Base-by-base conservation (phyloP, 2,329 filamentous ascomycete species). In the Geoglossum cookeanum region DNA sequence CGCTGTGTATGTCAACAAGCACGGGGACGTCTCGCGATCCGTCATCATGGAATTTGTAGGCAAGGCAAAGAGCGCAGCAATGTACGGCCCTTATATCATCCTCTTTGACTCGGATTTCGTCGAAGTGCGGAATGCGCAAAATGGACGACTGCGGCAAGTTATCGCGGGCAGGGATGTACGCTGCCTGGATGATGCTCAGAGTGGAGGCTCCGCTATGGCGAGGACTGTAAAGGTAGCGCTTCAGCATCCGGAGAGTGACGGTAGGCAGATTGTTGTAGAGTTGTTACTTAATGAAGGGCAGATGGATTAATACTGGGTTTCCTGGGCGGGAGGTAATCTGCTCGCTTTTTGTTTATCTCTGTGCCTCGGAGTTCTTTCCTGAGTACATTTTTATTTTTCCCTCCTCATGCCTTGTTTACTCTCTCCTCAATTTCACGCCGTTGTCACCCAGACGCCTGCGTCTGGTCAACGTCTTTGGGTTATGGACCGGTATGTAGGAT, bases 31-130 rank as follows among this genome's bases (percentile, higher is more conserved):
- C 32, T 91, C 83, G 44, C 85, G 94, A 51, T 88, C 85, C 32
- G 87, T 97, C 59, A 90, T 97, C 65, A 95, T 98, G 89, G 89
- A 97, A 67, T 98, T 97, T 68, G 92, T 94, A n/a, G 92, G 92
- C 62, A 91, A 85, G 65, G 92, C 92, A 1, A 83, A 84, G 60
- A 81, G 82, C 11, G 90, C 90, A 1, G 92, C 89, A 60, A 83
- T 97, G 72, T 94, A 88, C 64, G 90, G 89, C 1, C 85, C 89
- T 58, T 97, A 95, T 68, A 78, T 98, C 3, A 75, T 98, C 6
- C 79, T 98, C 3, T 95, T 97, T 72, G 92, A 96, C 68, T 84
- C 87, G 27, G 91, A 97, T 69, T 98, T 97, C 63, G 88, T 98
- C 53, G 92, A 98, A 72, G 88, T 98, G 56, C 81, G 92, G 57